A percentile compares a stretch with the other conserved stretches of the same genome.
Conservation (phyloP, 2,329 filamentous ascomycete genomes). For the Taxawa tesnikishii region DNA sequence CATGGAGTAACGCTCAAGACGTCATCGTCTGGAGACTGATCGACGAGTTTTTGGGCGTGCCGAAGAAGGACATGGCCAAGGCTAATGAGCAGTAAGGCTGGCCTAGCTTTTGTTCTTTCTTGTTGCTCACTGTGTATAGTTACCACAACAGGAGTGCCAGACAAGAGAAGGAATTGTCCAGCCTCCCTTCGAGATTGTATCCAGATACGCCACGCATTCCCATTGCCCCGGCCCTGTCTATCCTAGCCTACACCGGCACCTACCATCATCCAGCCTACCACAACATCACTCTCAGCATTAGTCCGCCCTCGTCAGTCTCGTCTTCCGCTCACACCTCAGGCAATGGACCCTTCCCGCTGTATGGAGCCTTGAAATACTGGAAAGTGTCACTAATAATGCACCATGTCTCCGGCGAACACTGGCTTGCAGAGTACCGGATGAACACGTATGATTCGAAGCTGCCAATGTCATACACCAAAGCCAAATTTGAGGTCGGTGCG, state of each 20-base stretch:
- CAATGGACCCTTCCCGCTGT: conserved; percentile 1
- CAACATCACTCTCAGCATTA: conserved; percentile 3
- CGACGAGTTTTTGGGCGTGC: conserved; percentile 6
- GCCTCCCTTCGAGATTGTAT: conserved; percentile 4
- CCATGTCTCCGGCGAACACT: conserved; percentile 8
- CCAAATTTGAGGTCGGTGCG: conserved; percentile 7
- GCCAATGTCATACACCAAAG: conserved; percentile 6
- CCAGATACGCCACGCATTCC: conserved; percentile 2
- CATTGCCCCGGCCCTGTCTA: conserved; percentile 4
- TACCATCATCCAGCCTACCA: conserved; percentile 8
- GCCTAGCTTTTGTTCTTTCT: neutral
- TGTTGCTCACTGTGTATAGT: conserved; percentile 2
- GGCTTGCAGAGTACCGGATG: conserved; percentile 6
- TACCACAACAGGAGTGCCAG: neutral
- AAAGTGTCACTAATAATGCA: conserved; percentile 4
- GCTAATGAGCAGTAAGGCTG: conserved; percentile 7
- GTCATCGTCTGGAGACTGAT: conserved; percentile 7
- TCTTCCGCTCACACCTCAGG: neutral
- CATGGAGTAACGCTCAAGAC: conserved; percentile 3
- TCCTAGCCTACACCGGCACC: conserved; percentile 6
- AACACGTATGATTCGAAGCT: conserved; percentile 1
- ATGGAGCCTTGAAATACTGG: conserved; percentile 2
- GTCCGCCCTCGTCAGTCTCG: conserved; percentile 1
- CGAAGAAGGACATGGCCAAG: conserved; percentile 4
- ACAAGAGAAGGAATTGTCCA: neutral